Evolutionary conservation across 257 asterid species (phyloP), one percentile per base, ranked within the genome.

Genomic region (Handroanthus guayacan): DNA sequence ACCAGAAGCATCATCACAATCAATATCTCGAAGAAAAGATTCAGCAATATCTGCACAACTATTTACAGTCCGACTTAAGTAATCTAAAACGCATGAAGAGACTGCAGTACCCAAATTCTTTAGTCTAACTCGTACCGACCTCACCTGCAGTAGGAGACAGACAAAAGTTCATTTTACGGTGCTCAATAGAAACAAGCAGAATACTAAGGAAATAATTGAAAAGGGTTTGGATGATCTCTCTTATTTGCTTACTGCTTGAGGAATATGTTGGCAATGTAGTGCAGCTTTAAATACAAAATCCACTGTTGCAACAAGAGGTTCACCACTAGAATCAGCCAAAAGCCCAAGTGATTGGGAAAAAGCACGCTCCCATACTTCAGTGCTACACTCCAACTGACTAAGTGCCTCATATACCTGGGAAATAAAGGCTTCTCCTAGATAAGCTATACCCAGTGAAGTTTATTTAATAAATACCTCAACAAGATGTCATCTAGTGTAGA

Each of bases 251-350:
- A 95, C 98, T 79, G 99, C 97, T 90, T 92, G 90, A 12, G 95
- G 96, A 82, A 93, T 92, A 89, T 90, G 99, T 45, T 93, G 97
- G 75, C 97, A 89, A 81, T 92, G 94, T 68, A 95, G 64, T 41
- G 97, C 99, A 64, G 99, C 97, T 85, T 95, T 93, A 81, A 95
- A 87, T 76, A 95, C 79, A 71, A 95, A 91, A 79, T 95, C 98
- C 65, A 93, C 85, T 3, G 97, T 93, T 10, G 97, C 93, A 67
- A 86, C 98, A 78, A 95, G 97, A 83, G 93, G 92, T 81, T 92
- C 97, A 66, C 86, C 96, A 79, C 87, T 93, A 43, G 93, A 87
- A 84, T 89, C 92, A 55, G 81, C 82, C 86, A 95, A 87, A 84
- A 89, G 91, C 75, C 89, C 94, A 74, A 87, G 86, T 37, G 99